Evolutionary conservation across 345 rosid genomes (phyloP).

Genomic region (Eucalyptus regnans): DNA sequence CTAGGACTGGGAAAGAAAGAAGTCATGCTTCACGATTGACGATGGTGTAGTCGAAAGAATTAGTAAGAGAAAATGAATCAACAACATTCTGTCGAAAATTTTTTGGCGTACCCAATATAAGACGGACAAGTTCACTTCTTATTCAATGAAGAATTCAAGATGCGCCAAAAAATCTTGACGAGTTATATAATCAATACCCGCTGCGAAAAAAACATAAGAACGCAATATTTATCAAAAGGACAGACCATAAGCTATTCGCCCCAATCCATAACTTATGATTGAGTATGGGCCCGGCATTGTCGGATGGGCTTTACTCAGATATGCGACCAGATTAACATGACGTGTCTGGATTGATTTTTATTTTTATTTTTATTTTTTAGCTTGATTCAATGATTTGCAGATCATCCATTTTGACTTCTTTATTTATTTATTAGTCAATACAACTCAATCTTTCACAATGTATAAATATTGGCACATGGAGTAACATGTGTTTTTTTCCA

Average conservation of each 20-base stretch:
- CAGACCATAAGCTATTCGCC: conserved; percentile 22
- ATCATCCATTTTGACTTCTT: background rate
- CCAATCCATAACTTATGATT: background rate
- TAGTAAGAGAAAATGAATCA: background rate
- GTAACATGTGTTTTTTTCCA: background rate
- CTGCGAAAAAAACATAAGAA: background rate
- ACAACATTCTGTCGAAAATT: background rate
- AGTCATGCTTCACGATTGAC: background rate
- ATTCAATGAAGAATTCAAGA: background rate
- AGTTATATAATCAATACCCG: background rate
- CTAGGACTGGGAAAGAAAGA: background rate
- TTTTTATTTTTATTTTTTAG: background rate
- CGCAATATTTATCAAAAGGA: background rate
- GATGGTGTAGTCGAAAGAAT: background rate
- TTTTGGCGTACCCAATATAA: background rate
- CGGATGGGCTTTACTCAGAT: background rate
- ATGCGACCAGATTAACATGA: background rate
- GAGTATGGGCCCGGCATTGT: background rate
- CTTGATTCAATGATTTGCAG: background rate
- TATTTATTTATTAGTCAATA: background rate
- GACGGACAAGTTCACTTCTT: background rate
- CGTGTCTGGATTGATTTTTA: background rate
- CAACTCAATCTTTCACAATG: background rate
- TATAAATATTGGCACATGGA: background rate
- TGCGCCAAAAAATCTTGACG: background rate